Conservation (phyloP, 169 alveolate genomes). For the Sarcocystis neurona region DNA sequence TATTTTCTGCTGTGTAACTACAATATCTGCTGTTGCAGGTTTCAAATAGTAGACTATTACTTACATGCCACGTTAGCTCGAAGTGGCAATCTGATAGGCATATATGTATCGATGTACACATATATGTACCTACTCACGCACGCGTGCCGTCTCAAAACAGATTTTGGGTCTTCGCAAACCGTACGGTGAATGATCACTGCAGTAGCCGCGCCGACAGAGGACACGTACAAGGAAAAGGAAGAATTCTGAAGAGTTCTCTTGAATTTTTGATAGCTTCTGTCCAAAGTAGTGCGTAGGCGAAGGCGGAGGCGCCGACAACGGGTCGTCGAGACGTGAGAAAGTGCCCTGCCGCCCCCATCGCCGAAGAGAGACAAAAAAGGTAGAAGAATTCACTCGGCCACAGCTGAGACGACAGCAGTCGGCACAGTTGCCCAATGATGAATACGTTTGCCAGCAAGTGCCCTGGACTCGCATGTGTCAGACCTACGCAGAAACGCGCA, state of each 20-base stretch:
- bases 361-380: neutral
- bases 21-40: too few relatives aligned
- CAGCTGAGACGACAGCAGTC: constrained; percentile 1
- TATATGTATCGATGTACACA: neutral
- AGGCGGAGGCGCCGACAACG: constrained; percentile 31
- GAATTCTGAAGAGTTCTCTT: constrained; percentile 14
- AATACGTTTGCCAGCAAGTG: constrained; percentile 11
- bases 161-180: too few relatives aligned
- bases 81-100: too few relatives aligned
- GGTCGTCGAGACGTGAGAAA: neutral
- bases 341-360: neutral
- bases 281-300: constrained; percentile 26
- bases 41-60: too few relatives aligned
- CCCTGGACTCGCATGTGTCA: neutral
- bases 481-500: neutral
- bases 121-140: neutral
- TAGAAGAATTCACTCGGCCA: neutral
- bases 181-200: too few relatives aligned
- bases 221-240: constrained; percentile 11
- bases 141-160: neutral
- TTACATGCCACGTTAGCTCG: too few relatives aligned
- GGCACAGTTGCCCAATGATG: neutral
- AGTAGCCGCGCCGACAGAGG: neutral
- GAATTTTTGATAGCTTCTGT: constrained; percentile 9
- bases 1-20: too few relatives aligned